Base-by-base conservation (phyloP, 805 yeast genomes). In the Kodamaea restingae region DNA sequence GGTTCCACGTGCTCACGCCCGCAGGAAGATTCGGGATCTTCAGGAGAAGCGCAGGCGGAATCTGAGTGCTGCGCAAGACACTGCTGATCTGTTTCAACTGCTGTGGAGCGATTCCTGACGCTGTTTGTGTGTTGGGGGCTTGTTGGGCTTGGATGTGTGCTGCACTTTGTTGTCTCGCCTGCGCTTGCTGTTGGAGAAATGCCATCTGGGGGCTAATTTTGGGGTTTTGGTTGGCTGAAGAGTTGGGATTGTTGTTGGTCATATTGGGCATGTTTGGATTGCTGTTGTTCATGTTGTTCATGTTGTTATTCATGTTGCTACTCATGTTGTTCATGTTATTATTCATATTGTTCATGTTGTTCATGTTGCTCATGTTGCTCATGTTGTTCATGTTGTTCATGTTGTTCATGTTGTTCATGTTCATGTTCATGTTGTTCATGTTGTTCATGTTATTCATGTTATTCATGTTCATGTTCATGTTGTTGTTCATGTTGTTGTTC, bases 1-100 rank as follows among this genome's bases (percentile, higher is more conserved):
- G 85, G 15, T 78, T 76, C 96, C 96, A 88, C 5, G 95, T 85
- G 48, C 75, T 81, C 20, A 81, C 81, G 36, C 80, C 82, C 10
- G 81, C 81, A 0, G 96, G 96, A 24, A 87, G 66, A 34, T 76
- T 81, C 7, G 95, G 95, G 34, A 87, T 74, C 50, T 76, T 76
- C 38, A 73, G 69, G 15, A 87, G 61, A 18, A 87, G 58, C 2
- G 78, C 75, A 11, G 75, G 75, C 0, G 95, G 95, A 36, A 88
- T 86, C 3, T 86, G 88, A 2, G 78, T 64, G 31, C 76, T 78
- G 45, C 81, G 76, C 54, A 85, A 69, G 47, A 73, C 55, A 36
- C 58, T 56, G 32, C 60, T 54, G 38, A 67, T 59, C 42, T 64
- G 69, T 39, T 62, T 67, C 42, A 69, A 60, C 44, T 68, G 73